phyloP scores from a whole-genome alignment of 257 asterid species.

The Orobanche coerulescens region DNA sequence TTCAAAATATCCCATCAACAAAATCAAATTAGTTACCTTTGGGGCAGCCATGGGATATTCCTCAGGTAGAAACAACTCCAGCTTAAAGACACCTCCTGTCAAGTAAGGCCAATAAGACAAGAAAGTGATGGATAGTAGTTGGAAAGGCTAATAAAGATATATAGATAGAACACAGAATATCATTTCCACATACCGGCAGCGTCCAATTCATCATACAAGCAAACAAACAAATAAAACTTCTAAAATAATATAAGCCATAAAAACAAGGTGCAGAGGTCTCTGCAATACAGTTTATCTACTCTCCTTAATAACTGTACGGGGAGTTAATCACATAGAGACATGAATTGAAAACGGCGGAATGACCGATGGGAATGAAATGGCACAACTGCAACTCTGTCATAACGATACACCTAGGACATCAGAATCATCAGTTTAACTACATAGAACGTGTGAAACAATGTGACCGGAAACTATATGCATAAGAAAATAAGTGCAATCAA shows the following conservation, averaged over 20 bases:
- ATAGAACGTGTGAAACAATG: neutral
- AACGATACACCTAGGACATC: neutral
- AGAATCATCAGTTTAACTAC: conserved; percentile 1
- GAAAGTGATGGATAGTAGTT: neutral
- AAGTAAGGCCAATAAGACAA: conserved; percentile 14
- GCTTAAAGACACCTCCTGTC: conserved; percentile 95
- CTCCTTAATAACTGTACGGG: neutral
- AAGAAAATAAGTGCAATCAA: neutral
- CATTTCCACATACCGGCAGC: neutral
- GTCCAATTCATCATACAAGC: neutral
- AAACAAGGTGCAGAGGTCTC: neutral
- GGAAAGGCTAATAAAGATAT: neutral
- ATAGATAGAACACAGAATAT: no score
- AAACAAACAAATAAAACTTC: neutral
- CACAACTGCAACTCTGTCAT: conserved; percentile 1
- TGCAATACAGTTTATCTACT: neutral
- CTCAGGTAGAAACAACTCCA: conserved; percentile 92
- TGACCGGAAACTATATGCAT: conserved; percentile 6
- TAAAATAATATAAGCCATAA: neutral
- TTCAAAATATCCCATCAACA: neutral
- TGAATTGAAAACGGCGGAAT: neutral
- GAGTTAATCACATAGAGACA: conserved; percentile 1
- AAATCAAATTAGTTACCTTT: conserved; percentile 40
- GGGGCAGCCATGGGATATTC: conserved; percentile 99
- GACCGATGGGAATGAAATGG: neutral